Evolutionary conservation across 2,329 filamentous ascomycete genomes (phyloP).

Genomic region (Aspergillus ibericus): DNA sequence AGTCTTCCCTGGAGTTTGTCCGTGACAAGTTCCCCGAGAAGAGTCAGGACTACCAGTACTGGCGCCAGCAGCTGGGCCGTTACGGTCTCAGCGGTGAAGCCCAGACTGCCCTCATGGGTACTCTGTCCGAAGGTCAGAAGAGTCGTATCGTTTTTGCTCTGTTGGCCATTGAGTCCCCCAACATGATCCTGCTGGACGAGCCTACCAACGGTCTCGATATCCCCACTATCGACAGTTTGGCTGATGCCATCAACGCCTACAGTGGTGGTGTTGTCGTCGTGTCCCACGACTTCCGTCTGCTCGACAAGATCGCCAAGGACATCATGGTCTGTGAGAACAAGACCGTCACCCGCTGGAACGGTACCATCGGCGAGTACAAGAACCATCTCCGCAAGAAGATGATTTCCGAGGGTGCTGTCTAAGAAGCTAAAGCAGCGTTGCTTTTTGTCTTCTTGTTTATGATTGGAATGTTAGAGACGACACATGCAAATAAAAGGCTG

Average conservation of each 20-base stretch:
- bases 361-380: slow-evolving; percentile 93
- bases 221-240: slow-evolving; percentile 94
- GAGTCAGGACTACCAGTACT: slow-evolving; percentile 98
- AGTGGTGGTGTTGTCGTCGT: slow-evolving; percentile 97
- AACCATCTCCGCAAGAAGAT: slow-evolving; percentile 99
- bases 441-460: slow-evolving; percentile 21
- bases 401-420: slow-evolving; percentile 82
- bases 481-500: slow-evolving; percentile 21
- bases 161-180: slow-evolving; percentile 89
- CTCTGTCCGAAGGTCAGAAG: slow-evolving; percentile 95
- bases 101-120: slow-evolving; percentile 97
- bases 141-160: slow-evolving; percentile 97
- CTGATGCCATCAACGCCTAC: slow-evolving; percentile 95
- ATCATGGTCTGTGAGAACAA: slow-evolving; percentile 99
- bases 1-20: slow-evolving; percentile 96
- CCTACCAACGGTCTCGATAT: slow-evolving; percentile 99
- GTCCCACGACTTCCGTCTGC: slow-evolving; percentile 96
- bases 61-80: slow-evolving; percentile 92
- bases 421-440: slow-evolving; percentile 32
- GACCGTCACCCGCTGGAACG: slow-evolving; percentile 86
- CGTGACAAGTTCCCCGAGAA: slow-evolving; percentile 88
- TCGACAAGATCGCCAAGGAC: slow-evolving; percentile 99
- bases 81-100: slow-evolving; percentile 92
- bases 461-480: slow-evolving; percentile 34
- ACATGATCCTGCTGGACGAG: slow-evolving; percentile 97